Conservation (phyloP, 2,329 filamentous ascomycete species). For the Emergomyces pasteurianus region DNA sequence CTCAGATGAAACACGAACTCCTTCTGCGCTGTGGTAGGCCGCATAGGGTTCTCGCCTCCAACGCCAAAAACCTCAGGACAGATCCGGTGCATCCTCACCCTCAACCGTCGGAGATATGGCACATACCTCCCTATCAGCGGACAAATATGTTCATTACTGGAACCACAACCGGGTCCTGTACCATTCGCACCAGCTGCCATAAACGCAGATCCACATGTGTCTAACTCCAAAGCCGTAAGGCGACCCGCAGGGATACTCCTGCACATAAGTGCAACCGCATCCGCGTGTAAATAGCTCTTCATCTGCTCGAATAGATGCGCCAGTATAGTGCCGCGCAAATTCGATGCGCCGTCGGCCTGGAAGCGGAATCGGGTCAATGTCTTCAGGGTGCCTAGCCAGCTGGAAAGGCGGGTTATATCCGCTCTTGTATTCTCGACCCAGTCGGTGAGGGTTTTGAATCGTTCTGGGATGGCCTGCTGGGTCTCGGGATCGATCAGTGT, state of each 20-base stretch:
- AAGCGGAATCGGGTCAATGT: slow-evolving; percentile 1
- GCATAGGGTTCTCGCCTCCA: background rate
- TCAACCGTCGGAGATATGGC: background rate
- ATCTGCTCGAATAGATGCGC: background rate
- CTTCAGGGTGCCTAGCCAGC: background rate
- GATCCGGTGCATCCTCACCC: slow-evolving; percentile 3
- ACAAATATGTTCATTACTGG: background rate
- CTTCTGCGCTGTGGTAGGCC: background rate
- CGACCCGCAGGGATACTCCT: background rate
- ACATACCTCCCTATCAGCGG: background rate
- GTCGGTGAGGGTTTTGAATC: background rate
- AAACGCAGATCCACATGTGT: slow-evolving; percentile 3
- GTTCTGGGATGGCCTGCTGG: background rate
- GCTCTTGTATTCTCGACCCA: background rate
- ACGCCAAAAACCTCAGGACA: slow-evolving; percentile 4
- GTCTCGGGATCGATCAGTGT: background rate
- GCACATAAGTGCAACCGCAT: background rate
- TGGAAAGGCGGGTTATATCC: background rate
- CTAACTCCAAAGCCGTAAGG: slow-evolving; percentile 1
- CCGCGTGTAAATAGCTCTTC: background rate
- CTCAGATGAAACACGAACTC: slow-evolving; percentile 2
- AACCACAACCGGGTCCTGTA: background rate
- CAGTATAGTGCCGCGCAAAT: background rate
- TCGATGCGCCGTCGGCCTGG: background rate
- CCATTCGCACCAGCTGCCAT: background rate